Evolutionary conservation across 192 early-diverging fungal species (phyloP).

Genomic region (Rhizophagus sp.): DNA sequence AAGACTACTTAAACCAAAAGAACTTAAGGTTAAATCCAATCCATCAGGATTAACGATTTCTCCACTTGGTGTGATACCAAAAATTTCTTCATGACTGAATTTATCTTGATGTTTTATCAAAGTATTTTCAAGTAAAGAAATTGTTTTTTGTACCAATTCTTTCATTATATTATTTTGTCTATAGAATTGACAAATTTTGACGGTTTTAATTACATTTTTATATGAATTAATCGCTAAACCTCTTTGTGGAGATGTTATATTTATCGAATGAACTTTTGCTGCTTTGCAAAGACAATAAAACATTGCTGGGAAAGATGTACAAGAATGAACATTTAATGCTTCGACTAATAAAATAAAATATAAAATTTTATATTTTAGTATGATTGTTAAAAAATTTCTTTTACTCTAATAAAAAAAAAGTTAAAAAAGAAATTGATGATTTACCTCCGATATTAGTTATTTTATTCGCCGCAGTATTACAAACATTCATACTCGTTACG

Average conservation of each 20-base stretch:
- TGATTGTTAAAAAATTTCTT: too few relatives aligned
- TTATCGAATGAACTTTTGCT: conserved; percentile 24
- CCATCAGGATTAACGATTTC: not conserved
- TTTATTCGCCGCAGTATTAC: conserved; percentile 14
- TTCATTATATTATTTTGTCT: conserved; percentile 16
- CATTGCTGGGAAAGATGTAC: conserved; percentile 22
- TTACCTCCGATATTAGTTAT: conserved; percentile 28
- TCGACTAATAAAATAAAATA: conserved; percentile 14
- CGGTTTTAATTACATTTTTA: conserved; percentile 16
- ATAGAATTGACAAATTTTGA: conserved; percentile 22
- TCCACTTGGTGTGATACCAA: not conserved
- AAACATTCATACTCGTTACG: conserved; percentile 6
- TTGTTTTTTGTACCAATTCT: conserved; percentile 24
- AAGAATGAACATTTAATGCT: conserved; percentile 17
- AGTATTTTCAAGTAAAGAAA: conserved; percentile 3
- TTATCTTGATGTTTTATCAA: conserved; percentile 10
- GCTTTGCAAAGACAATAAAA: conserved; percentile 25
- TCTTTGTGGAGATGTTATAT: conserved; percentile 14
- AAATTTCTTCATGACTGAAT: conserved; percentile 4
- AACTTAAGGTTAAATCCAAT: not conserved
- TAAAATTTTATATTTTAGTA: not conserved
- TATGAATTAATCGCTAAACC: conserved; percentile 13
- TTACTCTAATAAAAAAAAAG: not conserved
- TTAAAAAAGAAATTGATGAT: not conserved
- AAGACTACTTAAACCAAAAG: not conserved